Percentiles rank a stretch among this genome's conserved stretches.
Evolutionary conservation across 805 yeast species (phyloP).

Genomic region (Millerozyma acaciae): DNA sequence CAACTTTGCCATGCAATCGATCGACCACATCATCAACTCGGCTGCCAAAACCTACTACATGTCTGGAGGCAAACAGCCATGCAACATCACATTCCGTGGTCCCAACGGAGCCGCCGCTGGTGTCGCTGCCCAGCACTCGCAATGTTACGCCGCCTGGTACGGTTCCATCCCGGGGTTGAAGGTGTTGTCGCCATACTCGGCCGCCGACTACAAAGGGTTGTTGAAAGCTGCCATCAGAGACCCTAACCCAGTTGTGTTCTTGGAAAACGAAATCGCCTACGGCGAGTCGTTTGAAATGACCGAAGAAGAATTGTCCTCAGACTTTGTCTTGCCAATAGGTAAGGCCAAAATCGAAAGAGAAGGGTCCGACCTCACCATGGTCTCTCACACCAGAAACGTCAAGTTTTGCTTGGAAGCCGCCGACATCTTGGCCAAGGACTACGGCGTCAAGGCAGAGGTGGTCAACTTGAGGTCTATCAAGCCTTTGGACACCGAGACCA

Average conservation of each 20-base stretch:
- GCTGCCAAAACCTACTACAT: slow-evolving; percentile 98
- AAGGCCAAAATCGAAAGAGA: slow-evolving; percentile 92
- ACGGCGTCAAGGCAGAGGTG: slow-evolving; percentile 89
- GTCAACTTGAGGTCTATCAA: slow-evolving; percentile 94
- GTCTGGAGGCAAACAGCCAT: slow-evolving; percentile 98
- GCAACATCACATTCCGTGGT: slow-evolving; percentile 97
- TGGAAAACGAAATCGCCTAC: slow-evolving; percentile 93
- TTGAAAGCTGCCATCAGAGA: slow-evolving; percentile 96
- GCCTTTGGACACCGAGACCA: slow-evolving; percentile 88
- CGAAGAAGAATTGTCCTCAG: slow-evolving; percentile 85
- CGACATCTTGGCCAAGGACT: slow-evolving; percentile 72
- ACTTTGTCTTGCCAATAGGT: slow-evolving; percentile 89
- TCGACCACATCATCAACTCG: slow-evolving; percentile 96
- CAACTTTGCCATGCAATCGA: slow-evolving; percentile 99
- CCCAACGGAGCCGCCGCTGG: slow-evolving; percentile 99
- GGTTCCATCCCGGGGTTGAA: slow-evolving; percentile 97
- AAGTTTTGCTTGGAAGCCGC: slow-evolving; percentile 87
- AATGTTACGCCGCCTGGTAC: slow-evolving; percentile 96
- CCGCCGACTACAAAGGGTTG: slow-evolving; percentile 95
- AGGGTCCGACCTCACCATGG: slow-evolving; percentile 87
- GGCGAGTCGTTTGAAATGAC: slow-evolving; percentile 87
- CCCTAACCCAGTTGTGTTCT: slow-evolving; percentile 94
- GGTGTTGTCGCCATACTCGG: slow-evolving; percentile 91
- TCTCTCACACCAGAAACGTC: slow-evolving; percentile 90
- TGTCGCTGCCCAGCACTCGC: slow-evolving; percentile 99